Conservation (phyloP, 2,329 filamentous ascomycete species). For the Hymenoscyphus scutula region DNA sequence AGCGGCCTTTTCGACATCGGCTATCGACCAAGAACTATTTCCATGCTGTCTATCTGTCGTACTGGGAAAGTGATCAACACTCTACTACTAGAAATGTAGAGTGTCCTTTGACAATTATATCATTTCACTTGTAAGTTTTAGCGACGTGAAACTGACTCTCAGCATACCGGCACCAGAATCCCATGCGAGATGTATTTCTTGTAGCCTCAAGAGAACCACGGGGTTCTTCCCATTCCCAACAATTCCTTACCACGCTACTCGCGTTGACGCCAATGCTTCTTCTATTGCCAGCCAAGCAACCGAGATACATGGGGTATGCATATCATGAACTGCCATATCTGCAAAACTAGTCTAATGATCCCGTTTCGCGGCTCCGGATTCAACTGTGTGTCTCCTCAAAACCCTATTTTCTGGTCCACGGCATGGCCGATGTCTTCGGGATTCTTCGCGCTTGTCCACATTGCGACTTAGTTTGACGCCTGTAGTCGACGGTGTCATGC, state of each 20-base stretch:
- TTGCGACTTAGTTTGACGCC: background rate
- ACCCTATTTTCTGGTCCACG: background rate
- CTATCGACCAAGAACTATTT: too few species aligned
- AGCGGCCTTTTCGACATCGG: too few species aligned
- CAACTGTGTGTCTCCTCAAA: background rate
- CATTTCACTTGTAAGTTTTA: too few species aligned
- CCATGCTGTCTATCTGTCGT: too few species aligned
- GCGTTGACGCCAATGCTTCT: background rate
- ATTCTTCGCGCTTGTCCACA: background rate
- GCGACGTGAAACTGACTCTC: too few species aligned
- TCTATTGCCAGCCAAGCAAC: background rate
- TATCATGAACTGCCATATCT: background rate
- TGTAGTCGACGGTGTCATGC: background rate
- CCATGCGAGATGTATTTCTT: too few species aligned
- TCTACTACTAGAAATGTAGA: too few species aligned
- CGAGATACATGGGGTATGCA: background rate
- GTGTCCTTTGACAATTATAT: too few species aligned
- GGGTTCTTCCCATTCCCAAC: background rate
- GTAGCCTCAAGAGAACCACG: too few species aligned
- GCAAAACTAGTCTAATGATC: background rate
- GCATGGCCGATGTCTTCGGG: background rate
- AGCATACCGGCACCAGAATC: too few species aligned
- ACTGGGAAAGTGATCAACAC: too few species aligned
- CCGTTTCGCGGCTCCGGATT: background rate
- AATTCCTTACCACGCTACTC: background rate